phyloP scores from a whole-genome alignment of 75 land plant species.

The Azolla pinnata region DNA sequence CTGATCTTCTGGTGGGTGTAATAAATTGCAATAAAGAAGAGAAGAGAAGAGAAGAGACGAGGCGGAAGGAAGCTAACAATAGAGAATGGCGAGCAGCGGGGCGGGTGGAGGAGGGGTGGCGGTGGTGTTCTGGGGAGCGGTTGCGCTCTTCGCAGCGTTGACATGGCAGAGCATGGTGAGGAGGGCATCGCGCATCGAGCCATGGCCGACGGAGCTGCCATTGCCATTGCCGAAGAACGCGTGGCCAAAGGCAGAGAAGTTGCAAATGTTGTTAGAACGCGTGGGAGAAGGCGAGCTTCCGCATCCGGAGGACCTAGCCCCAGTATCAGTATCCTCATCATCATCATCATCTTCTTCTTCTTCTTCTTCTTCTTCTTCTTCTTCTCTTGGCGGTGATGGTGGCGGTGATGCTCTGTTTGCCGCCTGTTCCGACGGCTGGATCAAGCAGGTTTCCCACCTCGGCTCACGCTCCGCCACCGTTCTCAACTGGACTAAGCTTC shows the following conservation, averaged over 20 bases:
- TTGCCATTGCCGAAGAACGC: constrained; percentile 8
- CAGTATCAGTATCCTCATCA: not conserved
- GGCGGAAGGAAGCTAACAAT: no score
- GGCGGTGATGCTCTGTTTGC: constrained; percentile 36
- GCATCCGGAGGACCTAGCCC: constrained; percentile 2
- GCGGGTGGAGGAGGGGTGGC: no score
- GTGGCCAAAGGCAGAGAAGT: not conserved
- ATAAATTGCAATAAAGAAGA: no score
- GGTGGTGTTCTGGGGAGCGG: no score
- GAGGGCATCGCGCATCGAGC: constrained; percentile 17
- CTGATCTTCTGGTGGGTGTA: no score
- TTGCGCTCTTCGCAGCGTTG: no score
- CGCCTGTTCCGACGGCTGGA: constrained; percentile 63
- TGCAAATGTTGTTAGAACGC: not conserved
- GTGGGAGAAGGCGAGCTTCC: not conserved
- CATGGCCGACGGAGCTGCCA: constrained; percentile 14
- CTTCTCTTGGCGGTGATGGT: no score
- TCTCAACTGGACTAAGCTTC: constrained; percentile 40
- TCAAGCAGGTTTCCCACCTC: constrained; percentile 30
- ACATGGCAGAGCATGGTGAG: no score
- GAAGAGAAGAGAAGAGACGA: no score
- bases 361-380: constrained; percentile 1
- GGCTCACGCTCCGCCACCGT: constrained; percentile 39
- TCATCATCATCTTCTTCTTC: no score
- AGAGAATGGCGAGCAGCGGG: no score